Evolutionary conservation across 2,329 filamentous ascomycete species (phyloP).

Genomic region (Malbranchea zuffiana): DNA sequence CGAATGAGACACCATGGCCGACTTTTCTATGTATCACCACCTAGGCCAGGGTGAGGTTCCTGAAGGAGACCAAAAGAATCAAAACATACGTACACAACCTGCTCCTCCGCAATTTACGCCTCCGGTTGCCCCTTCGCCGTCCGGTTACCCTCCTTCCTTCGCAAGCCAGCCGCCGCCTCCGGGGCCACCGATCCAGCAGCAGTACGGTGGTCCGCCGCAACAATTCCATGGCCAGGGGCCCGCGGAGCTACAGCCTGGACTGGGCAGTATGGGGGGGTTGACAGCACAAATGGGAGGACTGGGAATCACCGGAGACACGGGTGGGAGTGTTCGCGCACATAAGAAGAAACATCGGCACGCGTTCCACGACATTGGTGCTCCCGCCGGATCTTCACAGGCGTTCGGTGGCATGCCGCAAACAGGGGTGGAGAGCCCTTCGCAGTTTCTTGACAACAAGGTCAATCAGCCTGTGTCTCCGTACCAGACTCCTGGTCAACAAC

Average conservation of each 20-base stretch:
- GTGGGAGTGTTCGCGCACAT: slow-evolving; percentile 33
- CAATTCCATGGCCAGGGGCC: slow-evolving; percentile 8
- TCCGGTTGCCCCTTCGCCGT: slow-evolving; percentile 28
- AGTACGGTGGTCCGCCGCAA: slow-evolving; percentile 15
- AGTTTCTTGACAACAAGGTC: slow-evolving; percentile 49
- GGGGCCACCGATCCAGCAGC: slow-evolving; percentile 9
- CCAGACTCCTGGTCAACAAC: slow-evolving; percentile 13
- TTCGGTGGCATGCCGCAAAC: slow-evolving; percentile 58
- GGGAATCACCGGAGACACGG: slow-evolving; percentile 49
- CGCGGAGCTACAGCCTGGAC: slow-evolving; percentile 11
- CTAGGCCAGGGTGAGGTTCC: slow-evolving; percentile 26
- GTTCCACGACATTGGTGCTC: slow-evolving; percentile 72
- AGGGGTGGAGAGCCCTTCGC: slow-evolving; percentile 39
- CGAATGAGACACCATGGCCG: slow-evolving; percentile 28
- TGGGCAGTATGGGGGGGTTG: slow-evolving; percentile 31
- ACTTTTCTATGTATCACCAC: slow-evolving; percentile 33
- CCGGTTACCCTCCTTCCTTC: slow-evolving; percentile 26
- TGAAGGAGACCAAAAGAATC: slow-evolving; percentile 46
- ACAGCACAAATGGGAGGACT: slow-evolving; percentile 66
- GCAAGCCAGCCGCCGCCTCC: slow-evolving; percentile 21
- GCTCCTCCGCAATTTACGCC: slow-evolving; percentile 44
- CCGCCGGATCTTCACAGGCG: slow-evolving; percentile 54
- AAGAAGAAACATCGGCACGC: slow-evolving; percentile 95
- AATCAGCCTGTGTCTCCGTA: slow-evolving; percentile 27
- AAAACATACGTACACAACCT: slow-evolving; percentile 40